Evolutionary conservation across 2,329 filamentous ascomycete species (phyloP).

Genomic region (Pseudogymnoascus sp.): DNA sequence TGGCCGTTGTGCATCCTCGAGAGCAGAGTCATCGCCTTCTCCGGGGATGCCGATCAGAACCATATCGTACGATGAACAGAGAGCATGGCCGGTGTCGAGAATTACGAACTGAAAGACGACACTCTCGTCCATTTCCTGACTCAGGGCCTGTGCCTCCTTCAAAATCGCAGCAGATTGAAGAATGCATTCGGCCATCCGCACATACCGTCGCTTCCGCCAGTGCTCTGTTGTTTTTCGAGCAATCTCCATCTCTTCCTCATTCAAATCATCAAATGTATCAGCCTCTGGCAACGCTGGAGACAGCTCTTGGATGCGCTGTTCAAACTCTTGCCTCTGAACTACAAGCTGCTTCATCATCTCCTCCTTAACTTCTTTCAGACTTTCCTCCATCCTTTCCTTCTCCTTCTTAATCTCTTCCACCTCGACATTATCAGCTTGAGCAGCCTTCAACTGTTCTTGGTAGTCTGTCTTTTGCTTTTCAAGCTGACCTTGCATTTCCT

Average conservation of each 20-base stretch:
- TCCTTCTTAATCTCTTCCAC: slow-evolving; percentile 78
- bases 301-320: slow-evolving; percentile 74
- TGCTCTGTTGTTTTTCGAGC: slow-evolving; percentile 61
- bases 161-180: slow-evolving; percentile 79
- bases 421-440: slow-evolving; percentile 68
- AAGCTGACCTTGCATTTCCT: slow-evolving; percentile 76
- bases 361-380: slow-evolving; percentile 67
- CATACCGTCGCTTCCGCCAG: slow-evolving; percentile 81
- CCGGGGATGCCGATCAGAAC: slow-evolving; percentile 83
- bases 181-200: slow-evolving; percentile 88
- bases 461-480: slow-evolving; percentile 81
- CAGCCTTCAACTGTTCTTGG: slow-evolving; percentile 66
- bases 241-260: slow-evolving; percentile 62
- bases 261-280: slow-evolving; percentile 41
- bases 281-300: slow-evolving; percentile 41
- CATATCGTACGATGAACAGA: slow-evolving; percentile 93
- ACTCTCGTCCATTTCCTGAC: slow-evolving; percentile 86
- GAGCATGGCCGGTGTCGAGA: slow-evolving; percentile 77
- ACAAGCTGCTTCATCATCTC: slow-evolving; percentile 84
- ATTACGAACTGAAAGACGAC: slow-evolving; percentile 94
- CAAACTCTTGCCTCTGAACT: slow-evolving; percentile 75
- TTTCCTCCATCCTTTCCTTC: slow-evolving; percentile 79
- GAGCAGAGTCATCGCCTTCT: slow-evolving; percentile 73
- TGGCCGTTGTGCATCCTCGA: slow-evolving; percentile 78
- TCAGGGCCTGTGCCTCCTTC: slow-evolving; percentile 97